Base-by-base conservation (phyloP, 768 basidiomycete species). In the Paxillus involutus region DNA sequence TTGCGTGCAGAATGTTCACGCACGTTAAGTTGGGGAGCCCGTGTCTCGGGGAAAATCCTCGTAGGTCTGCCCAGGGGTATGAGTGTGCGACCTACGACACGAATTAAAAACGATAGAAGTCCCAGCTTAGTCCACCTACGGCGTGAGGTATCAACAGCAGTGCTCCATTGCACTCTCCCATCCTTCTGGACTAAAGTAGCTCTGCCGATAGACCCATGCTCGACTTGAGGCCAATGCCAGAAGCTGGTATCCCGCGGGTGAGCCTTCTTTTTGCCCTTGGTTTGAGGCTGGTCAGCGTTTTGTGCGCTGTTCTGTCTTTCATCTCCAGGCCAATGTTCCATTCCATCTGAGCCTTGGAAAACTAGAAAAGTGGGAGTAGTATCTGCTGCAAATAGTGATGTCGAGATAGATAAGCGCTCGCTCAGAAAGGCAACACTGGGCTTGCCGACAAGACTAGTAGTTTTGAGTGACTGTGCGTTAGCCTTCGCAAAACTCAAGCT, bases 251-350 rank as follows among this genome's bases (percentile, higher is more conserved):
- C 58, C 49, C 56, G 53, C 59, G 56, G 61, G 57, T 70, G 67
- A 53, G 56, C 58, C 53, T 76, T 77, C 52, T 55, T 53, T 51
- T 73, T 68, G 53, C 68, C 61, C 47, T 66, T 68, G 40, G 37
- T 43, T 35, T 49, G 57, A 16, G 41, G 40, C 41, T 54, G 45
- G 11, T 47, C 32, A 24, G 37, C 21, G 9, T 51, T 44, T 32
- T 51, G 56, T 54, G 56, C 40, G 40, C 36, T 59, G 54, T 66
- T 63, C 40, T 51, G 60, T 68, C 73, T 73, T 62, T 77, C 70
- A 75, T 81, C 76, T 64, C 76, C 71, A 37, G 86, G 87, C 87
- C 88, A 89, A 69, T 75, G 77, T 69, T 85, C 84, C 88, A 90
- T 89, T 83, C 84, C 85, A 88, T 84, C 76, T 71, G 73, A 71